A percentile compares a stretch with the other conserved stretches of the same genome.
These are phyloP conservation scores for Colletotrichum incanum DNA, from an alignment of 2,329 filamentous ascomycete genomes.

Conservation along the genomic window DNA sequence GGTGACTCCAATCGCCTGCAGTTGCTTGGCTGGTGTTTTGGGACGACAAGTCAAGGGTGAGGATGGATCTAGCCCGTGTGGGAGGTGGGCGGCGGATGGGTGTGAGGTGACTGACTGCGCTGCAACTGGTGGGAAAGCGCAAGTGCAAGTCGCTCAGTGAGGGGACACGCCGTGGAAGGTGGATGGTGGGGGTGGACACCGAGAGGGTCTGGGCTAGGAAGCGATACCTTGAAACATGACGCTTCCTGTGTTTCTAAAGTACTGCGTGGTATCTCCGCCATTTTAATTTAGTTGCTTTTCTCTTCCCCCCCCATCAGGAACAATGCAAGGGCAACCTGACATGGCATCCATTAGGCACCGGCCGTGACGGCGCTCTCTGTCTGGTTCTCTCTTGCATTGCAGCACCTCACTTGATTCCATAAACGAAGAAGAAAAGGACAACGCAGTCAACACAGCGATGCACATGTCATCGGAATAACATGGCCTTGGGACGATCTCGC, in stretches of 20 bases:
- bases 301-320: neutral
- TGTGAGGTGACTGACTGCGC: neutral
- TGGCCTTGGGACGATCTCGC: neutral
- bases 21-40: neutral
- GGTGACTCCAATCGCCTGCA: constrained; percentile 6
- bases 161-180: constrained; percentile 1
- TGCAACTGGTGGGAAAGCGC: constrained; percentile 7
- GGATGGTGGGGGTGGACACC: constrained; percentile 41
- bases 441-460: neutral
- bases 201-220: constrained; percentile 31
- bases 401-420: neutral
- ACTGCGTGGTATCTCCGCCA: constrained; percentile 12
- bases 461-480: neutral
- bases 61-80: constrained; percentile 9
- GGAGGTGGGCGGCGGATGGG: neutral
- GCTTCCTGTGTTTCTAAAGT: constrained; percentile 25
- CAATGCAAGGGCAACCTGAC: constrained; percentile 20
- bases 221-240: constrained; percentile 32
- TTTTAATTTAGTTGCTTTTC: neutral
- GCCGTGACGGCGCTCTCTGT: neutral
- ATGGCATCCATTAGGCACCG: constrained; percentile 1
- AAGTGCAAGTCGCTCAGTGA: neutral
- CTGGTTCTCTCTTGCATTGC: neutral
- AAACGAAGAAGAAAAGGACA: neutral
- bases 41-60: neutral